phyloP scores from a whole-genome alignment of 2,329 filamentous ascomycete species.

The Trichophyton verrucosum region DNA sequence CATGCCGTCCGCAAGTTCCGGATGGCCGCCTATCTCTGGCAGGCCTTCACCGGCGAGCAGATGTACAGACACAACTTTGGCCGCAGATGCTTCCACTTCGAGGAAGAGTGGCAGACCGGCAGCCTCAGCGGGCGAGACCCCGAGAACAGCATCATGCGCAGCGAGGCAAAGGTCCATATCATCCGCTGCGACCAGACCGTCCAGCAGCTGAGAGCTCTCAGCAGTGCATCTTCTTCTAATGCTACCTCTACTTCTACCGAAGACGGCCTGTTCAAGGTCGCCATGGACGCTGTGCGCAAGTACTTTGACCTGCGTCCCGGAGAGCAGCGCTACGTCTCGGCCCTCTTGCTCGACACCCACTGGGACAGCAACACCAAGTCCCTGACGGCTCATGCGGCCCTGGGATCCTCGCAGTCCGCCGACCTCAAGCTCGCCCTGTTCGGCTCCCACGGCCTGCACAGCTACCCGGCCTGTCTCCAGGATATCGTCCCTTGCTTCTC shows the following conservation, averaged over 20 bases:
- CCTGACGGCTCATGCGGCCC: conserved; percentile 67
- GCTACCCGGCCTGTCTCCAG: conserved; percentile 78
- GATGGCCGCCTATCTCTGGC: conserved; percentile 93
- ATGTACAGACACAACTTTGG: conserved; percentile 86
- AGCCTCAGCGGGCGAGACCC: conserved; percentile 65
- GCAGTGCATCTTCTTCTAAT: conserved; percentile 33
- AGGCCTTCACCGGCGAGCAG: conserved; percentile 91
- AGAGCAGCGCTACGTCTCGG: conserved; percentile 80
- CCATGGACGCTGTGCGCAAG: conserved; percentile 61
- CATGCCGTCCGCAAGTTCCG: conserved; percentile 79
- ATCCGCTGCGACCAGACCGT: conserved; percentile 74
- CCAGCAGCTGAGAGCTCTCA: conserved; percentile 65
- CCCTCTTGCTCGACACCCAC: conserved; percentile 73
- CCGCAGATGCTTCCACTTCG: conserved; percentile 73
- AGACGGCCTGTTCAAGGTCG: conserved; percentile 63
- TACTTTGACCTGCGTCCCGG: conserved; percentile 64
- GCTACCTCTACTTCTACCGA: conserved; percentile 50
- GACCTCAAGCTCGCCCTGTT: conserved; percentile 76
- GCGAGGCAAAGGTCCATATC: conserved; percentile 80
- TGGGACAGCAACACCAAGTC: conserved; percentile 64
- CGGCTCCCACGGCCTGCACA: conserved; percentile 82
- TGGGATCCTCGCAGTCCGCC: conserved; percentile 59
- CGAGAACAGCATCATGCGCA: conserved; percentile 61
- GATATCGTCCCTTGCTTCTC: conserved; percentile 81
- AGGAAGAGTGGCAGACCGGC: conserved; percentile 87